These are phyloP conservation scores for Paracamarosporium sp. DNA, from an alignment of 2,329 filamentous ascomycete species.

Conservation along the genomic window DNA sequence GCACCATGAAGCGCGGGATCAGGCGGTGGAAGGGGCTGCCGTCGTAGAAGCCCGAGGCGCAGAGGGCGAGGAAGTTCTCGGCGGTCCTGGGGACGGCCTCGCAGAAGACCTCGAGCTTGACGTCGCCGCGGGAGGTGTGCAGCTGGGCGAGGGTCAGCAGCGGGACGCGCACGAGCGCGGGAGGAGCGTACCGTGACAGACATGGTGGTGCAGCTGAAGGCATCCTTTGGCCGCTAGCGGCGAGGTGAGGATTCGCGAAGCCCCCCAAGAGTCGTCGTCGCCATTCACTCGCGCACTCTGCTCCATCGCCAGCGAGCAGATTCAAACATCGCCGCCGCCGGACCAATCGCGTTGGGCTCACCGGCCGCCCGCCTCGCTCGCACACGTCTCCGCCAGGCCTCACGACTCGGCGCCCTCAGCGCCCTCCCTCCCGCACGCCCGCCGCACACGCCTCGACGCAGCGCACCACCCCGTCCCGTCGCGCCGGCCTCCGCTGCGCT, in stretches of 20 bases:
- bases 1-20: conserved; percentile 82
- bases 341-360: conserved; percentile 18
- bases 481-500: not conserved
- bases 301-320: conserved; percentile 1
- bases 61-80: conserved; percentile 89
- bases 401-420: conserved; percentile 24
- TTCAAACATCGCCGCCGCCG: conserved; percentile 6
- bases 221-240: conserved; percentile 1
- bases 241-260: conserved; percentile 3
- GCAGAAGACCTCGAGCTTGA: conserved; percentile 97
- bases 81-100: conserved; percentile 92
- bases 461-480: not conserved
- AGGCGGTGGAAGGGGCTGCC: conserved; percentile 78
- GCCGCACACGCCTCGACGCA: not conserved
- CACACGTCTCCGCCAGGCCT: too few relatives aligned
- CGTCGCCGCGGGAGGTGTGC: conserved; percentile 85
- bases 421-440: conserved; percentile 10
- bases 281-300: conserved; percentile 6
- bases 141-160: conserved; percentile 53
- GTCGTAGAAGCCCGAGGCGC: conserved; percentile 80
- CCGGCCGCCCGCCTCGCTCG: conserved; percentile 20
- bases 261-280: conserved; percentile 4
- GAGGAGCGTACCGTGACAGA: conserved; percentile 52
- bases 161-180: not conserved
- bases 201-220: conserved; percentile 41